Conservation (phyloP, 306 rosid species). For the Delonix regia region DNA sequence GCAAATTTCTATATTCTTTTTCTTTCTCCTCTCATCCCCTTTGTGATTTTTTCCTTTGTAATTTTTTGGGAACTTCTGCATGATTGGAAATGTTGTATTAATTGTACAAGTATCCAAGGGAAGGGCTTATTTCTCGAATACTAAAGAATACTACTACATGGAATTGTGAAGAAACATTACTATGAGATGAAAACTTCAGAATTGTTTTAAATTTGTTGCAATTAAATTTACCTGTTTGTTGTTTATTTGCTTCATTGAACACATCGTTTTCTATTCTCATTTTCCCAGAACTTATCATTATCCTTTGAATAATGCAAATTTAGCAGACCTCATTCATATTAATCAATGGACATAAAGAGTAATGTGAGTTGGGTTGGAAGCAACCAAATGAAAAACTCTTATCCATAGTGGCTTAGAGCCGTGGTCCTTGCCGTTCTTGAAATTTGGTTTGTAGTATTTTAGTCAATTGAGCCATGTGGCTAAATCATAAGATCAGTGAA, state of each 20-base stretch:
- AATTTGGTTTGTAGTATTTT: not conserved
- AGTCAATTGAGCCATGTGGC: no score
- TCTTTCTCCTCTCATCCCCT: constrained; percentile 1
- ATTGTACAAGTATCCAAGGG: constrained; percentile 23
- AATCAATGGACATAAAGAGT: not conserved
- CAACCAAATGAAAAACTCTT: not conserved
- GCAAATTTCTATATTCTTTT: constrained; percentile 16
- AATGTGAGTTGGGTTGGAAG: not conserved
- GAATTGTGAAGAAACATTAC: constrained; percentile 38
- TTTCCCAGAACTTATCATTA: constrained; percentile 3
- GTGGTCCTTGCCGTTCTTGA: not conserved
- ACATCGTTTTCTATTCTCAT: not conserved
- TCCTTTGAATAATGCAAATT: not conserved
- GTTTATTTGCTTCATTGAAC: constrained; percentile 24
- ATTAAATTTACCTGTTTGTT: constrained; percentile 6
- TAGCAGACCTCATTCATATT: not conserved
- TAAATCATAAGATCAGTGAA: no score
- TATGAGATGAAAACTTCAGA: constrained; percentile 33
- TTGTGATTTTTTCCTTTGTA: not conserved
- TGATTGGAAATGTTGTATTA: constrained; percentile 17
- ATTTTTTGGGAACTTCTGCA: constrained; percentile 29
- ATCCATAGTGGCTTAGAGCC: not conserved
- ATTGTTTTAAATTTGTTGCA: constrained; percentile 31
- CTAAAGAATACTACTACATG: constrained; percentile 19
- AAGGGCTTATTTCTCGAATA: constrained; percentile 28